Percentiles rank a stretch among this genome's conserved stretches.
These are phyloP conservation scores for Plantago elongata DNA, from an alignment of 257 asterid genomes.

Conservation along the genomic window DNA sequence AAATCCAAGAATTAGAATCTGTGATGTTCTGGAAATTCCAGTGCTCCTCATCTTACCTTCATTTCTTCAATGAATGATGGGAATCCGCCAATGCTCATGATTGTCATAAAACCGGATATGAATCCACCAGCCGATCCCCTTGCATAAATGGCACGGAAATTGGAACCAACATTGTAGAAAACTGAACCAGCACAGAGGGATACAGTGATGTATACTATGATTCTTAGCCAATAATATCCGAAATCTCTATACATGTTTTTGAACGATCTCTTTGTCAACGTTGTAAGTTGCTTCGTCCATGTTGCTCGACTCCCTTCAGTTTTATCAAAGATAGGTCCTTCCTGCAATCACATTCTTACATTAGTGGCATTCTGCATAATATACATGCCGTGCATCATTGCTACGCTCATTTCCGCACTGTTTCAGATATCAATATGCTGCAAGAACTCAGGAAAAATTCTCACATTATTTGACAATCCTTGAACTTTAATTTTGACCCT, in stretches of 20 bases:
- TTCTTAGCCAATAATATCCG: slow-evolving; percentile 86
- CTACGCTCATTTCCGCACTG: background rate
- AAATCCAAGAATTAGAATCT: slow-evolving; percentile 7
- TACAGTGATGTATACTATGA: slow-evolving; percentile 47
- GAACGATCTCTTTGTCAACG: slow-evolving; percentile 66
- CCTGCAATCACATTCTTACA: slow-evolving; percentile 29
- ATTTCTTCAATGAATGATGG: slow-evolving; percentile 95
- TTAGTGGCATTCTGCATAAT: background rate
- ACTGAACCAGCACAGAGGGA: slow-evolving; percentile 72
- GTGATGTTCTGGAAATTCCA: background rate
- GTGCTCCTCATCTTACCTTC: slow-evolving; percentile 38
- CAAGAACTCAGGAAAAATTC: slow-evolving; percentile 11
- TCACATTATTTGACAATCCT: slow-evolving; percentile 44
- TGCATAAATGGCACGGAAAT: slow-evolving; percentile 48
- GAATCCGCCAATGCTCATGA: slow-evolving; percentile 96
- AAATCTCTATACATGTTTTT: slow-evolving; percentile 78
- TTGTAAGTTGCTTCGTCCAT: slow-evolving; percentile 55
- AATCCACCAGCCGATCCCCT: slow-evolving; percentile 90
- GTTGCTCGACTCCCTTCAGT: slow-evolving; percentile 57
- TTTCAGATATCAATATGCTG: no score
- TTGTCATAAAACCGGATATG: slow-evolving; percentile 82
- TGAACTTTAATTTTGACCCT: slow-evolving; percentile 35
- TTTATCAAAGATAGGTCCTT: slow-evolving; percentile 31
- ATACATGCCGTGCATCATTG: background rate
- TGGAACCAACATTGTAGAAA: slow-evolving; percentile 60